Base-by-base conservation (phyloP, 2,329 filamentous ascomycete species). In the Curvularia spicifera region DNA sequence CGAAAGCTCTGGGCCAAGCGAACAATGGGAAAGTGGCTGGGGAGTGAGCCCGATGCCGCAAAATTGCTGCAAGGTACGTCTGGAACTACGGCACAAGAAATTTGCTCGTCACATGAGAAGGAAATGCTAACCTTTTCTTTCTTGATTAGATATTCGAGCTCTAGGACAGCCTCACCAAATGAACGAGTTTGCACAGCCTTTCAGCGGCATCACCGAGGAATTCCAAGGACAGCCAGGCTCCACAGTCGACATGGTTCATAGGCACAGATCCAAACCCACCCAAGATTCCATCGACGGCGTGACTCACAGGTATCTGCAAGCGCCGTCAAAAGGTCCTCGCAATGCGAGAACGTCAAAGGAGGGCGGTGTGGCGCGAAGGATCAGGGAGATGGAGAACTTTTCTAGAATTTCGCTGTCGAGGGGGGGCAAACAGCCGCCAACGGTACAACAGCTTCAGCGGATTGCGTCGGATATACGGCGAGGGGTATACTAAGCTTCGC, bases 1-100 rank as follows among this genome's bases (percentile, higher is more conserved):
- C 60, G 61, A 22, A 57, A 60, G n/a, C 45, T 66, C 0, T 72
- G 68, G 67, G 68, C 68, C 10, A 71, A 59, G 18, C 68, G 69
- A 31, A 49, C 62, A 20, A 53, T 58, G 20, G 67, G 66, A 35
- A 53, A 42, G 24, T 72, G 70, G 70, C 47, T 62, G 42, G 68
- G 67, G 1, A 56, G 63, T 40, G 68, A 69, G 53, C 70, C 70
- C 10, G 66, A 70, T 45, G 68, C 64, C 0, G 42, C 45, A 5
- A 63, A 57, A 29, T 58, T 72, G n/a, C 53, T 71, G 24, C 48
- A 64, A 26, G 67, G 69, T 71, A 62, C 6, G 65, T 40, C 18
- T n/a, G 24, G 8, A 26, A 26, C 42, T n/a, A 13, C n/a, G n/a
- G 33, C 15, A 31, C 5, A 37, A n/a, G n/a, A 15, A 33, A 33